These are phyloP conservation scores for Datisca glomerata DNA, from an alignment of 306 rosid genomes.

Conservation along the genomic window DNA sequence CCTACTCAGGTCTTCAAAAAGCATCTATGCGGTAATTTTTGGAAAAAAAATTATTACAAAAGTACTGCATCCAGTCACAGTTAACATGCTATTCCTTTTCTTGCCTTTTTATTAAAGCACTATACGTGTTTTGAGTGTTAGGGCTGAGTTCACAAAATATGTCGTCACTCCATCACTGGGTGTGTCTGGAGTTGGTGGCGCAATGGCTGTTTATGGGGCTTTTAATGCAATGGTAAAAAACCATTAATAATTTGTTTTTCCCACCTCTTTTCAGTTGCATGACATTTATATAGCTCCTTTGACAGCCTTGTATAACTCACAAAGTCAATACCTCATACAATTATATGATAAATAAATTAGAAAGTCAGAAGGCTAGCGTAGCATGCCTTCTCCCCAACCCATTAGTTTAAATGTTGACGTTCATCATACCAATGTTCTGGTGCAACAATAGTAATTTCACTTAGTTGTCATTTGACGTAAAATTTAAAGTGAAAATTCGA, in stretches of 20 bases:
- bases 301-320: no score
- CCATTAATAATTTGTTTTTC: constrained; percentile 7
- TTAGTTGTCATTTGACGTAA: no score
- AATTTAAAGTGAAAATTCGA: no score
- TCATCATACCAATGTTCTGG: no score
- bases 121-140: constrained; percentile 16
- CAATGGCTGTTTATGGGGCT: constrained; percentile 96
- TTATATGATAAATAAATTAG: no score
- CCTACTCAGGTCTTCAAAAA: constrained; percentile 91
- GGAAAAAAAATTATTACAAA: constrained; percentile 12
- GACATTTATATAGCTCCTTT: no score
- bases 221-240: constrained; percentile 81
- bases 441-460: no score
- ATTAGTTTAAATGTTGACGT: no score
- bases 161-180: constrained; percentile 76
- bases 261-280: no score
- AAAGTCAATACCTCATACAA: not conserved
- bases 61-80: constrained; percentile 6
- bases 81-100: constrained; percentile 12
- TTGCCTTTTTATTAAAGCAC: constrained; percentile 6
- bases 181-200: constrained; percentile 84
- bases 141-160: constrained; percentile 80
- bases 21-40: constrained; percentile 88
- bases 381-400: no score
- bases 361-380: no score